A percentile compares a stretch with the other conserved stretches of the same genome.
Evolutionary conservation across 805 yeast genomes (phyloP).

Genomic region (Sungouiozyma ichnusensis): DNA sequence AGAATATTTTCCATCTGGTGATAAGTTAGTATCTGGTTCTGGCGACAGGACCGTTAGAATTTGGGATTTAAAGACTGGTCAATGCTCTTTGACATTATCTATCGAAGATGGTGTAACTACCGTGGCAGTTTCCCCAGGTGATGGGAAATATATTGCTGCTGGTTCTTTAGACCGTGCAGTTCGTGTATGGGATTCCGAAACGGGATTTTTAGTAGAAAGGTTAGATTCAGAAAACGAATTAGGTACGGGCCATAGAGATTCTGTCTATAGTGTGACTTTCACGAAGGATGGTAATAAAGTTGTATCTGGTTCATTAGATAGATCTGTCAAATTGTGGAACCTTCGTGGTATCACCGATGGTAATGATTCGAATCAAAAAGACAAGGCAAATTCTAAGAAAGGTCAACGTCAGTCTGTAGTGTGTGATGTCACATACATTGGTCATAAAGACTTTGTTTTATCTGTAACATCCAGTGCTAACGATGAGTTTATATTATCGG

Average conservation of each 20-base stretch:
- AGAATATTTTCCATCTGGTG: conserved; percentile 90
- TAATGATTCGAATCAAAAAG: conserved; percentile 3
- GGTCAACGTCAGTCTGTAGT: conserved; percentile 18
- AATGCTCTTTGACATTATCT: conserved; percentile 76
- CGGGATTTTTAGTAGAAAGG: conserved; percentile 86
- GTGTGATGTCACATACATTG: conserved; percentile 87
- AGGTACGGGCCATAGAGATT: conserved; percentile 91
- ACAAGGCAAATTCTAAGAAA: conserved; percentile 40
- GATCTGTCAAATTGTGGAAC: conserved; percentile 94
- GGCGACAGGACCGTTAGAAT: conserved; percentile 95
- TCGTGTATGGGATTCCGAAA: conserved; percentile 91
- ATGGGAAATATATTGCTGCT: conserved; percentile 88
- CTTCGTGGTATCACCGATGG: conserved; percentile 37
- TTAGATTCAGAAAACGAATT: conserved; percentile 80
- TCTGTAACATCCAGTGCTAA: conserved; percentile 92
- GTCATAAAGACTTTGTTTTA: conserved; percentile 92
- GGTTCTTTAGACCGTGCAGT: conserved; percentile 94
- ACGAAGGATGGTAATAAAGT: conserved; percentile 85
- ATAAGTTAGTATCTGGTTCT: conserved; percentile 85
- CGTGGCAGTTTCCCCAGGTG: conserved; percentile 85
- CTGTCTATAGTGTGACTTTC: conserved; percentile 90
- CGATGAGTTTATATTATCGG: conserved; percentile 81
- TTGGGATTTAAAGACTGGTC: conserved; percentile 87
- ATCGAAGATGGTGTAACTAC: conserved; percentile 98
- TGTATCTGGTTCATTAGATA: conserved; percentile 89